Conservation (phyloP, 164 flowering plant genomes). For the Protea cynaroides region DNA sequence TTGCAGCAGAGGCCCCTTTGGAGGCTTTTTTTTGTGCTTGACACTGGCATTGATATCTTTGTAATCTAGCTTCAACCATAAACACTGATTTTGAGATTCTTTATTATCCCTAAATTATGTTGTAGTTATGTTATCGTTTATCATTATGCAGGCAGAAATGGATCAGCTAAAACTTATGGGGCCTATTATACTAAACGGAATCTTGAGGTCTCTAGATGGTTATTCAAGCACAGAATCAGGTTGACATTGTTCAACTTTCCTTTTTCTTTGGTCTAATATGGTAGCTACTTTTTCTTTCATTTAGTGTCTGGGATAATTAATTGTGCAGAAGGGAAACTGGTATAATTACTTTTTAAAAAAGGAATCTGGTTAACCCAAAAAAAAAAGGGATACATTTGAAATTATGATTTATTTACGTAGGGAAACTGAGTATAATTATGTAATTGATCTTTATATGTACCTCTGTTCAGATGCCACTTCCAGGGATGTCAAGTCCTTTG, state of each 20-base stretch:
- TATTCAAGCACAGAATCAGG: slow-evolving; percentile 58
- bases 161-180: slow-evolving; percentile 93
- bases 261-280: not conserved
- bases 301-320: not conserved
- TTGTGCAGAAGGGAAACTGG: no score
- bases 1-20: no score
- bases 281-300: not conserved
- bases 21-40: no score
- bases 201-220: slow-evolving; percentile 73
- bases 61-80: no score
- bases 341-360: no score
- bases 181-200: slow-evolving; percentile 74
- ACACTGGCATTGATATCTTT: no score
- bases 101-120: no score
- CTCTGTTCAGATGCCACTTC: slow-evolving; percentile 39
- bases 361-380: no score
- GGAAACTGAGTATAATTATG: not conserved
- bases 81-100: no score
- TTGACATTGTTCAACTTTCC: slow-evolving; percentile 8
- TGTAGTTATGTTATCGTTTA: not conserved
- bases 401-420: no score
- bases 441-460: not conserved
- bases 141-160: slow-evolving; percentile 51
- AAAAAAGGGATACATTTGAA: no score
- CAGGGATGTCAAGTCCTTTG: slow-evolving; percentile 69